These are phyloP conservation scores for Vitis hybrid DNA, from an alignment of 177 flowering plant genomes.

Conservation along the genomic window DNA sequence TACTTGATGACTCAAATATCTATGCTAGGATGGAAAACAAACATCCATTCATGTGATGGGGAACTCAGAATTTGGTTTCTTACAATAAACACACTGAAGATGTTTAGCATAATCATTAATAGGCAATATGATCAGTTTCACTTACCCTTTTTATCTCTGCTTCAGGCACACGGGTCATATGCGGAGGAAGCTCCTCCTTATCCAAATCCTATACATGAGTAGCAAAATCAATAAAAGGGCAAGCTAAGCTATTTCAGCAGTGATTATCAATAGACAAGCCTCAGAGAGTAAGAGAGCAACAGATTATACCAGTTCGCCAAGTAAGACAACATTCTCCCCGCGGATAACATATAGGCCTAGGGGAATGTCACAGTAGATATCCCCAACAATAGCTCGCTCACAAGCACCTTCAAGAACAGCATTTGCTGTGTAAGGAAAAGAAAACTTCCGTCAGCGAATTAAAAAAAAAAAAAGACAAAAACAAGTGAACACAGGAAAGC, in stretches of 20 bases:
- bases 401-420: conserved; percentile 88
- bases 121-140: background rate
- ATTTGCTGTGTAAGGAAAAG: conserved; percentile 52
- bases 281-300: background rate
- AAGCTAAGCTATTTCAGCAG: background rate
- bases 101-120: background rate
- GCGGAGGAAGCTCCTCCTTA: conserved; percentile 32
- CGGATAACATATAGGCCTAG: conserved; percentile 85
- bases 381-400: conserved; percentile 85
- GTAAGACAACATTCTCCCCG: conserved; percentile 86
- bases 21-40: too few relatives aligned
- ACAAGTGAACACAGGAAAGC: background rate
- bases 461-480: background rate
- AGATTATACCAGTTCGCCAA: conserved; percentile 74
- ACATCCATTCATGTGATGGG: too few relatives aligned
- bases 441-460: background rate
- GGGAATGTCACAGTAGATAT: conserved; percentile 74
- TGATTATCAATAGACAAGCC: background rate
- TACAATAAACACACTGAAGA: too few relatives aligned
- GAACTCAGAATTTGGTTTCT: too few relatives aligned
- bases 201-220: conserved; percentile 17
- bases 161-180: conserved; percentile 32
- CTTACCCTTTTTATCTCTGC: conserved; percentile 27
- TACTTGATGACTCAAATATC: too few relatives aligned
- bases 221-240: background rate